A percentile compares a stretch with the other conserved stretches of the same genome.
Conservation (phyloP, 1,284 basidiomycete species). For the Ustilago lituana region DNA sequence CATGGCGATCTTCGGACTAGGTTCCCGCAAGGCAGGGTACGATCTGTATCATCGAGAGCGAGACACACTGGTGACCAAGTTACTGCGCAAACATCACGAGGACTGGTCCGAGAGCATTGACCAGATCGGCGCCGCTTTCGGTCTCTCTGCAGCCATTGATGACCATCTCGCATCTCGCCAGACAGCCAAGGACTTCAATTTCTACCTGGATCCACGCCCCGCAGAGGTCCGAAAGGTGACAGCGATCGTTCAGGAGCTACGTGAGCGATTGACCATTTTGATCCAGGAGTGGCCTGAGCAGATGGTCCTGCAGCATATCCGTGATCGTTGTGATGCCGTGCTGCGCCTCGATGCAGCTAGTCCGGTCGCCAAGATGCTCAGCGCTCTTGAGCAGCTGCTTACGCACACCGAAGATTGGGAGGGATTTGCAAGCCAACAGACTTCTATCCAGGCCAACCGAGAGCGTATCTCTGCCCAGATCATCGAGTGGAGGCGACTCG, state of each 20-base stretch:
- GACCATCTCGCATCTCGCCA: constrained; percentile 19
- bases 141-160: constrained; percentile 42
- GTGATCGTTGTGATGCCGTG: constrained; percentile 78
- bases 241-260: constrained; percentile 49
- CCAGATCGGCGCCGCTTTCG: constrained; percentile 48
- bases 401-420: constrained; percentile 96
- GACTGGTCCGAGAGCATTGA: constrained; percentile 48
- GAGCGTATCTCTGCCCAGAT: constrained; percentile 78
- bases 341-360: constrained; percentile 76
- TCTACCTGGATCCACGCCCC: constrained; percentile 60
- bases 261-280: constrained; percentile 68
- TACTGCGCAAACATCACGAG: constrained; percentile 39
- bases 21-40: constrained; percentile 1
- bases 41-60: constrained; percentile 25
- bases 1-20: constrained; percentile 38
- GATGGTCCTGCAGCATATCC: constrained; percentile 89
- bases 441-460: constrained; percentile 78
- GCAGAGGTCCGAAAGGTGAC: constrained; percentile 49
- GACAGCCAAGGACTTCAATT: constrained; percentile 48
- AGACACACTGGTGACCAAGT: constrained; percentile 28
- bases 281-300: constrained; percentile 93
- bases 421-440: constrained; percentile 86
- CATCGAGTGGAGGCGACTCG: constrained; percentile 88
- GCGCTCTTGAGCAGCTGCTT: constrained; percentile 85
- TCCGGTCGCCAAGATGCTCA: constrained; percentile 84